phyloP scores from a whole-genome alignment of 306 rosid genomes.

The Vachellia pachyceras region DNA sequence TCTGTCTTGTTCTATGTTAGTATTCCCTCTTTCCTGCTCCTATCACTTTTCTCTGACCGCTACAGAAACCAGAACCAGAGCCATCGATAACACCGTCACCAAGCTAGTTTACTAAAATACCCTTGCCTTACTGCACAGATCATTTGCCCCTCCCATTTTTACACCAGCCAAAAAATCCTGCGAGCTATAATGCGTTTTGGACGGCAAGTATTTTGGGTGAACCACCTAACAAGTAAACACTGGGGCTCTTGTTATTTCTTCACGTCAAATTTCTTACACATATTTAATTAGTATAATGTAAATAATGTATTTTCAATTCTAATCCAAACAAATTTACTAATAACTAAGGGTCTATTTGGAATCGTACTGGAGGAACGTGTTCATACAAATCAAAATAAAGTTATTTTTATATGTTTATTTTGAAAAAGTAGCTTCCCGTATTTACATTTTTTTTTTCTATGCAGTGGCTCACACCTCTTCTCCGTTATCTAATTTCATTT shows the following conservation, averaged over 20 bases:
- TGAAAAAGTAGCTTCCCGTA: too few relatives aligned
- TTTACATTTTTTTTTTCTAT: too few relatives aligned
- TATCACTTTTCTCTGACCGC: conserved; percentile 32
- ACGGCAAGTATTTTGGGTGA: conserved; percentile 65
- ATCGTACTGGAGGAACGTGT: too few relatives aligned
- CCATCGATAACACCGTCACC: conserved; percentile 37
- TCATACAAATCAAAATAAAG: too few relatives aligned
- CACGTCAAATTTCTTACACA: too few relatives aligned
- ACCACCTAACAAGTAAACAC: conserved; percentile 49
- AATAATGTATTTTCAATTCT: too few relatives aligned
- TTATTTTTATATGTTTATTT: too few relatives aligned
- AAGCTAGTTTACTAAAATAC: not conserved
- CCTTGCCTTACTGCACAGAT: not conserved
- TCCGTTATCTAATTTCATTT: not conserved
- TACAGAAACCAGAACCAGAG: conserved; percentile 32
- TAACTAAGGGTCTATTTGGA: too few relatives aligned
- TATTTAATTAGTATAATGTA: too few relatives aligned
- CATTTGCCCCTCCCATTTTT: too few relatives aligned
- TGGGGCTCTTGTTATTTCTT: too few relatives aligned
- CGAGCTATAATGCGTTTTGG: conserved; percentile 58
- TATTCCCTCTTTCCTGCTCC: conserved; percentile 33
- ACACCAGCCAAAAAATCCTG: conserved; percentile 9
- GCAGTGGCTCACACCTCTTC: conserved; percentile 34
- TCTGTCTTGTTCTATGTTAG: conserved; percentile 33
- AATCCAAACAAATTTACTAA: too few relatives aligned